A percentile compares a stretch with the other conserved stretches of the same genome.
phyloP scores from a whole-genome alignment of 352 stramenopile genomes.

The Plasmopara halstedii region DNA sequence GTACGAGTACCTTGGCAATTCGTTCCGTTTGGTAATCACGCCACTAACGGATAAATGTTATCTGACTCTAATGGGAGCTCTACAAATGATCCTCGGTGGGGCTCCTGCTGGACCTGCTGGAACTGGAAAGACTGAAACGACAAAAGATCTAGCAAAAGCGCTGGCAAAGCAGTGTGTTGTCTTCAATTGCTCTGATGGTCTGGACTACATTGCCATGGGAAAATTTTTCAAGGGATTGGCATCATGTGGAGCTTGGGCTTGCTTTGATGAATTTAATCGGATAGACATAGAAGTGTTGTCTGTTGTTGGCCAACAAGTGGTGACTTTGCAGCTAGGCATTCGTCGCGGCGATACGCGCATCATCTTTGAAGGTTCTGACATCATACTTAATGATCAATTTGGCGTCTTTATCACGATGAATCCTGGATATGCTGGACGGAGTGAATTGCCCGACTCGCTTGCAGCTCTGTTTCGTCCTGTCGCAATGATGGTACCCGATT shows the following conservation, averaged over 20 bases:
- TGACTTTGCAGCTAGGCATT: slow-evolving; percentile 87
- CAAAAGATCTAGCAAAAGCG: slow-evolving; percentile 92
- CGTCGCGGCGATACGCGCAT: slow-evolving; percentile 77
- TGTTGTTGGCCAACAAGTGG: slow-evolving; percentile 86
- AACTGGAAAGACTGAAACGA: slow-evolving; percentile 94
- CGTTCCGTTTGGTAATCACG: slow-evolving; percentile 93
- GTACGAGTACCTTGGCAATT: slow-evolving; percentile 97
- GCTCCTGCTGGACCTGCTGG: slow-evolving; percentile 89
- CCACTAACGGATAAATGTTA: slow-evolving; percentile 96
- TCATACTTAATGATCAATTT: slow-evolving; percentile 89
- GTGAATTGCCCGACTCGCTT: slow-evolving; percentile 82
- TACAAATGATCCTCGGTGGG: slow-evolving; percentile 94
- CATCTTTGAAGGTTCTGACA: slow-evolving; percentile 93
- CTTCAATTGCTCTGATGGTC: slow-evolving; percentile 90
- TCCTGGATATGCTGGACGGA: slow-evolving; percentile 79
- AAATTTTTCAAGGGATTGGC: slow-evolving; percentile 94
- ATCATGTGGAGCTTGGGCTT: slow-evolving; percentile 89
- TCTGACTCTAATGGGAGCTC: slow-evolving; percentile 91
- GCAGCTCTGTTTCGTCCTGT: slow-evolving; percentile 81
- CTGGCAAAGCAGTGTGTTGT: slow-evolving; percentile 94
- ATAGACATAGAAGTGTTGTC: slow-evolving; percentile 87
- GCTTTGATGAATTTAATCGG: slow-evolving; percentile 88
- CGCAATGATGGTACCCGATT: slow-evolving; percentile 90
- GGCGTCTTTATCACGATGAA: slow-evolving; percentile 91
- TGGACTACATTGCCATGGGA: slow-evolving; percentile 93